Evolutionary conservation across 805 yeast genomes (phyloP), one percentile per base, ranked within the genome.

Genomic region (Metschnikowia dekortorum): DNA sequence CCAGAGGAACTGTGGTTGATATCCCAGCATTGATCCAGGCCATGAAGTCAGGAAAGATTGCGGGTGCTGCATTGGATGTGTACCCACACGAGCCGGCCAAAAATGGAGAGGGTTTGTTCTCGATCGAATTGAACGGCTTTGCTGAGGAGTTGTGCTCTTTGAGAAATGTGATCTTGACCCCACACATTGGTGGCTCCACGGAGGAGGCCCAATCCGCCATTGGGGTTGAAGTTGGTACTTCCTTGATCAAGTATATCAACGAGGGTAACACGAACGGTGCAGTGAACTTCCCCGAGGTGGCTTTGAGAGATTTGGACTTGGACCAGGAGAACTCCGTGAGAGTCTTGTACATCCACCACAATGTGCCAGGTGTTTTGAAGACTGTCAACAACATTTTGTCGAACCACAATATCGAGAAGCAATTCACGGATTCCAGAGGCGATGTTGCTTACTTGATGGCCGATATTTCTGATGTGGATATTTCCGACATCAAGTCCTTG

Each of bases 141-240:
- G 80, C 87, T 55, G 76, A 88, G 33, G 97, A 91, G 67, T 80
- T 94, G 61, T 79, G 83, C 60, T 74, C 87, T 9, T 79, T 90
- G 67, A 83, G 91, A 74, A 94, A 94, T 73, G 83, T 92, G 54
- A 90, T 94, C 58, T 79, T 94, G 64, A 85, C 98, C 49, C 99
- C 99, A 33, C 99, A 94, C 68, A 94, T 94, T 61, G 99, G 99
- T 74, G 99, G 99, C 59, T 90, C 97, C 46, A 94, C 99, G 44
- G 98, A 92, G 73, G 99, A 94, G 78, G 99, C 99, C 36, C 99
- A 94, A 79, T 80, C 88, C 50, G 96, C 98, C 38, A 94, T 94
- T 65, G 99, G 99, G 74, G 77, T 92, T 53, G 99, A 94, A 76
- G 99, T 94, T 54, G 89, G 85, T 53, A 78, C 86, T 42, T 84